A percentile compares a stretch with the other conserved stretches of the same genome.
Evolutionary conservation across 108 stramenopile species (phyloP).

Genomic region (Skeletonema menzelii): DNA sequence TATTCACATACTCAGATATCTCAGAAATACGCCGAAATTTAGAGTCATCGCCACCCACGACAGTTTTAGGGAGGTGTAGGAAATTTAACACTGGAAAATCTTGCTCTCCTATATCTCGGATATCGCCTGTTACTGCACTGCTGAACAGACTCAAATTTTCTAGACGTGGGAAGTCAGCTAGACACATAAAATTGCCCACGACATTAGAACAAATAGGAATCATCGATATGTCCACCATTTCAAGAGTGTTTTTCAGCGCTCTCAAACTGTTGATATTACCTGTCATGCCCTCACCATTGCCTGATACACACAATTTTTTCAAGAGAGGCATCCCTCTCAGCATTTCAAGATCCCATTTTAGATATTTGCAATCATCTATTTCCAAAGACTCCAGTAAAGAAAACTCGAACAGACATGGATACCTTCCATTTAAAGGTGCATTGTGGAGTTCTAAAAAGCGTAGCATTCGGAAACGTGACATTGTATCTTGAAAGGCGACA

Average conservation of each 20-base stretch:
- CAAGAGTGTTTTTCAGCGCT: slow-evolving; percentile 3
- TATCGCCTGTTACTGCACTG: background rate
- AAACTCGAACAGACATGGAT: background rate
- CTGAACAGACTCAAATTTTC: background rate
- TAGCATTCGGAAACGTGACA: too few relatives aligned
- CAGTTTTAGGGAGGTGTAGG: background rate
- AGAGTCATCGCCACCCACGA: background rate
- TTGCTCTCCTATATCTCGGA: background rate
- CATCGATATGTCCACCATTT: background rate
- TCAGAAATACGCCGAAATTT: background rate
- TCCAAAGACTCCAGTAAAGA: background rate
- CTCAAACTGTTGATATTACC: slow-evolving; percentile 8
- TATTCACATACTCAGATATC: background rate
- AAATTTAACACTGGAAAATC: background rate
- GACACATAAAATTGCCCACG: background rate
- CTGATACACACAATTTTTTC: background rate
- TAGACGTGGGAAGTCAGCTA: background rate
- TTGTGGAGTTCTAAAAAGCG: too few relatives aligned
- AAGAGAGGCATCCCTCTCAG: background rate
- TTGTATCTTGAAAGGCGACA: too few relatives aligned
- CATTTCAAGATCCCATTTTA: slow-evolving; percentile 11
- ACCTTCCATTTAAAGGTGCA: background rate
- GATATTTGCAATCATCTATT: background rate
- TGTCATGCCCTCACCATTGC: background rate
- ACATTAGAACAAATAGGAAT: background rate